phyloP scores from a whole-genome alignment of 257 asterid species.

The Capsicum pubescens region DNA sequence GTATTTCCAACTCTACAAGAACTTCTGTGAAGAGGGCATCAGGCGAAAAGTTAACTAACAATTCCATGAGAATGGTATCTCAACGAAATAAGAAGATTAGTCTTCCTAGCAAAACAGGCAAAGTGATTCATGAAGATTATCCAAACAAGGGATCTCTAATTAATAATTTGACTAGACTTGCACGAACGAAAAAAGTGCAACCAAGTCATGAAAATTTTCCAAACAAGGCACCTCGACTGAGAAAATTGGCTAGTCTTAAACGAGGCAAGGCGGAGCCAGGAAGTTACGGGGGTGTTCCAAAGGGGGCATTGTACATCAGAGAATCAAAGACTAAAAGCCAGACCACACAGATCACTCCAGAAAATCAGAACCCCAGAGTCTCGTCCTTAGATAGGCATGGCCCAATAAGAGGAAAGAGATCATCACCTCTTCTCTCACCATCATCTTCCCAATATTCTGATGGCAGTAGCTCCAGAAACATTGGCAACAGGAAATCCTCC shows the following conservation, averaged over 20 bases:
- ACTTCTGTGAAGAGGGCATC: conserved; percentile 21
- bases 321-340: conserved; percentile 20
- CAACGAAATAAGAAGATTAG: not conserved
- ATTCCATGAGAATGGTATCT: not conserved
- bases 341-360: conserved; percentile 3
- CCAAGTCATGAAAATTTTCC: conserved; percentile 35
- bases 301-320: conserved; percentile 7
- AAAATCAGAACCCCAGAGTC: not conserved
- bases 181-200: conserved; percentile 26
- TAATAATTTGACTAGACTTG: conserved; percentile 28
- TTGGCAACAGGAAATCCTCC: conserved; percentile 23
- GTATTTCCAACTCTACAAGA: conserved; percentile 5
- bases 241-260: conserved; percentile 1
- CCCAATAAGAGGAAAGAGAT: conserved; percentile 17
- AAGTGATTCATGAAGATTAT: conserved; percentile 9
- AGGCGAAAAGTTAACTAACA: conserved; percentile 6
- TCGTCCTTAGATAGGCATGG: conserved; percentile 18
- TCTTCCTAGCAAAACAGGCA: not conserved
- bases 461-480: conserved; percentile 23
- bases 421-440: not conserved
- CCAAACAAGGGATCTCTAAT: conserved; percentile 17
- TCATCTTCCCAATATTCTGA: conserved; percentile 9
- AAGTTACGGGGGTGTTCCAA: conserved; percentile 11
- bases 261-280: conserved; percentile 18
- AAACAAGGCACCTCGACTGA: conserved; percentile 44